Percentiles rank a stretch among this genome's conserved stretches.
Conservation (phyloP, 2,329 filamentous ascomycete species). For the Beauveria caledonica region DNA sequence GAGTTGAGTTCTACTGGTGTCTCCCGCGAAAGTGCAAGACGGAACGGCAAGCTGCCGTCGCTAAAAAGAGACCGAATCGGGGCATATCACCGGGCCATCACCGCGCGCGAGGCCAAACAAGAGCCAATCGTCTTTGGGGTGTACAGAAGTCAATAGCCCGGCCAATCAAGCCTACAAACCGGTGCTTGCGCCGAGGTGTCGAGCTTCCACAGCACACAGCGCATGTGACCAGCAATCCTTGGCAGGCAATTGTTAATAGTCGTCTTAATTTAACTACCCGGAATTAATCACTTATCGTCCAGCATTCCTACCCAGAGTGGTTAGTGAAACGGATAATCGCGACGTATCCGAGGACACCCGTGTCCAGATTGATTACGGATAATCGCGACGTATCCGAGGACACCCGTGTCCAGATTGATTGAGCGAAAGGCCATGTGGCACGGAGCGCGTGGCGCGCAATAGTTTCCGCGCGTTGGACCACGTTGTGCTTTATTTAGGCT, state of each 20-base stretch:
- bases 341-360: not conserved
- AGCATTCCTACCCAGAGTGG: too few relatives aligned
- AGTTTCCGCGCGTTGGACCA: not conserved
- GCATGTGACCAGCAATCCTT: too few relatives aligned
- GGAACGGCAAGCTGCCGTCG: not conserved
- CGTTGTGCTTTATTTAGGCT: not conserved
- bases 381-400: not conserved
- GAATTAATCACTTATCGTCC: too few relatives aligned
- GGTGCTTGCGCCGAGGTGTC: not conserved
- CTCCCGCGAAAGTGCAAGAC: not conserved
- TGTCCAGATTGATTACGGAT: not conserved
- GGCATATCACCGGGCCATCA: not conserved
- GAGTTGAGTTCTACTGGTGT: not conserved
- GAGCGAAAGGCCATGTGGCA: not conserved
- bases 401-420: not conserved
- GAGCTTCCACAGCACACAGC: not conserved
- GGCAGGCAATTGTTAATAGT: too few relatives aligned
- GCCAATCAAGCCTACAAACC: too few relatives aligned
- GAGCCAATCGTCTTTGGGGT: not conserved
- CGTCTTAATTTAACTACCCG: too few relatives aligned
- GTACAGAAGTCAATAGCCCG: too few relatives aligned
- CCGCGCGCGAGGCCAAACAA: not conserved
- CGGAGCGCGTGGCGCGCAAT: not conserved
- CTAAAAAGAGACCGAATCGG: not conserved
- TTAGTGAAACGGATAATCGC: too few relatives aligned